Evolutionary conservation across 2,329 filamentous ascomycete species (phyloP).

Genomic region (Trematosphaeria pertusa): DNA sequence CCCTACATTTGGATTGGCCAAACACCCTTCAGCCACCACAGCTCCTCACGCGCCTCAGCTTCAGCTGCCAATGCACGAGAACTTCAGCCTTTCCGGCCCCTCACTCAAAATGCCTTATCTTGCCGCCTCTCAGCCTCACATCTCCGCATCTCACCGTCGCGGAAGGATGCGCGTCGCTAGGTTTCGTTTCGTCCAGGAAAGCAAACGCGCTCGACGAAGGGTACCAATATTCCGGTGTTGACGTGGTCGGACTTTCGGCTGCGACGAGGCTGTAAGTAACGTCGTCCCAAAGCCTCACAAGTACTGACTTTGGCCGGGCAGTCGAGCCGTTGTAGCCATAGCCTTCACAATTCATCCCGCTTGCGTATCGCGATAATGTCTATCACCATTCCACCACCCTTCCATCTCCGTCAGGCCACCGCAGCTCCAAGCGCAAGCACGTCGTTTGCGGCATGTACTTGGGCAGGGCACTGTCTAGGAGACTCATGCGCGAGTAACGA

Average conservation of each 20-base stretch:
- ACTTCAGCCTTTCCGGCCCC: not conserved
- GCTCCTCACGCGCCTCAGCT: not conserved
- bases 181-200: no score
- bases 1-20: not conserved
- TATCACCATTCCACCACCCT: not conserved
- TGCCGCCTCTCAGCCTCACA: not conserved
- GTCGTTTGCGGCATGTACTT: conserved; percentile 16
- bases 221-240: no score
- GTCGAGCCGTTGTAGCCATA: no score
- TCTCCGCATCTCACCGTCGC: not conserved
- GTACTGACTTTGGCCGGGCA: no score
- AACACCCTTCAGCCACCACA: not conserved
- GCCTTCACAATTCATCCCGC: no score
- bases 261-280: no score
- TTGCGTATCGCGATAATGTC: conserved; percentile 10
- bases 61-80: not conserved
- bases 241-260: no score
- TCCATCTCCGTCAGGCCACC: not conserved
- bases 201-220: no score
- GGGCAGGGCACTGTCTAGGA: conserved; percentile 19
- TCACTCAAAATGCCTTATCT: not conserved
- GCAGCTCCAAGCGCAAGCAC: conserved; percentile 13
- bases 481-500: conserved; percentile 27
- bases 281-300: no score
- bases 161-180: no score